Percentiles rank a stretch among this genome's conserved stretches.
Evolutionary conservation across 345 rosid genomes (phyloP).

Genomic region (Geranium brycei): DNA sequence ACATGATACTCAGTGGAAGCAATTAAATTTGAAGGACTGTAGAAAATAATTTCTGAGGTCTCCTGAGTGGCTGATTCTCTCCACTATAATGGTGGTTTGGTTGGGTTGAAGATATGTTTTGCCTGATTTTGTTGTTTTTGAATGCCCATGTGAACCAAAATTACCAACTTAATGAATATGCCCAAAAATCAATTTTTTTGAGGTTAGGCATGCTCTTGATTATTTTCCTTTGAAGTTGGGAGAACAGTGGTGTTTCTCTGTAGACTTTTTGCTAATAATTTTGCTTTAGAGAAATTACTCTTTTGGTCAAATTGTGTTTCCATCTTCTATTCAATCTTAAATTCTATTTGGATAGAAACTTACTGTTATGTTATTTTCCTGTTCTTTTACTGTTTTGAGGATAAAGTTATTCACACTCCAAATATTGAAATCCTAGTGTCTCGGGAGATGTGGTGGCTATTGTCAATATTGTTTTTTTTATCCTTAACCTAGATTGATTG

Average conservation of each 20-base stretch:
- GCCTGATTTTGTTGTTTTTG: background rate
- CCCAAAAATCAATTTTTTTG: background rate
- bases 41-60: background rate
- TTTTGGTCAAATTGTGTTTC: too few relatives aligned
- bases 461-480: background rate
- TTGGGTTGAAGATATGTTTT: background rate
- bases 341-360: too few relatives aligned
- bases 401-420: too few relatives aligned
- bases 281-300: too few relatives aligned
- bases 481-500: background rate
- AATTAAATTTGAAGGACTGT: background rate
- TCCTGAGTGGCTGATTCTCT: background rate
- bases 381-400: too few relatives aligned
- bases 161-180: too few relatives aligned
- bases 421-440: too few relatives aligned
- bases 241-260: background rate
- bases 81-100: background rate
- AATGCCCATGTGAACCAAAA: background rate
- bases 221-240: background rate
- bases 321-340: too few relatives aligned
- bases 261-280: too few relatives aligned
- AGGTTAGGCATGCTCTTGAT: background rate
- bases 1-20: background rate
- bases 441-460: background rate
- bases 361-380: too few relatives aligned